A percentile compares a stretch with the other conserved stretches of the same genome.
Conservation (phyloP, 164 flowering plant genomes). For the Berberis thunbergii region DNA sequence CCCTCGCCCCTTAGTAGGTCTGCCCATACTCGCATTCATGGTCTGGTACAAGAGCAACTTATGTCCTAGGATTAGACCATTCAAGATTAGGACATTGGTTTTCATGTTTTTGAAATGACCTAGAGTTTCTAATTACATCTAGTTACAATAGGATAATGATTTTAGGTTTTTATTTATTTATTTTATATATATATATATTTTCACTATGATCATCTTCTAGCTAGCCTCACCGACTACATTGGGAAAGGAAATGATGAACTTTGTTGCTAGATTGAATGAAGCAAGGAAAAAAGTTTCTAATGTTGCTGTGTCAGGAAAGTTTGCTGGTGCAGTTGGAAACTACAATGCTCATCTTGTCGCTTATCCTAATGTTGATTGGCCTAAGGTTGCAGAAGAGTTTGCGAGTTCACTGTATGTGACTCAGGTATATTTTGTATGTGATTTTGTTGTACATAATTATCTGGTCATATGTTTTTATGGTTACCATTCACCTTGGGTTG, state of each 20-base stretch:
- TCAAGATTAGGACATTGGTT: too few relatives aligned
- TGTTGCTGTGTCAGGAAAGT: constrained; percentile 69
- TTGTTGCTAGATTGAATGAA: constrained; percentile 61
- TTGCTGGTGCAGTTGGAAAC: constrained; percentile 97
- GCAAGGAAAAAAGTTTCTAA: constrained; percentile 47
- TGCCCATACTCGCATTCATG: constrained; percentile 64
- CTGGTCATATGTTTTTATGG: neutral
- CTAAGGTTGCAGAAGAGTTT: constrained; percentile 72
- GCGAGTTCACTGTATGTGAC: constrained; percentile 81
- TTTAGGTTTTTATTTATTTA: neutral
- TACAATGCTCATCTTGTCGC: constrained; percentile 91
- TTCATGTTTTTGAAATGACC: too few relatives aligned
- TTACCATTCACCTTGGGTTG: neutral
- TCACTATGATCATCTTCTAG: constrained; percentile 25
- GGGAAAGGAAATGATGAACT: constrained; percentile 89
- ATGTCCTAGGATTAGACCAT: neutral
- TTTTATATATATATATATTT: neutral
- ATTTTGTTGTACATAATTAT: neutral
- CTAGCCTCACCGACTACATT: constrained; percentile 90
- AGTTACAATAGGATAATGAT: neutral
- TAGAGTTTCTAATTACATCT: too few relatives aligned
- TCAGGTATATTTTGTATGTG: constrained; percentile 38
- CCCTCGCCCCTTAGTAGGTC: too few relatives aligned
- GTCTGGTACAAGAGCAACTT: constrained; percentile 26
- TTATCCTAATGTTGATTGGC: constrained; percentile 80